Evolutionary conservation across 352 stramenopile species (phyloP).

Genomic region (Globisporangium alternatum): DNA sequence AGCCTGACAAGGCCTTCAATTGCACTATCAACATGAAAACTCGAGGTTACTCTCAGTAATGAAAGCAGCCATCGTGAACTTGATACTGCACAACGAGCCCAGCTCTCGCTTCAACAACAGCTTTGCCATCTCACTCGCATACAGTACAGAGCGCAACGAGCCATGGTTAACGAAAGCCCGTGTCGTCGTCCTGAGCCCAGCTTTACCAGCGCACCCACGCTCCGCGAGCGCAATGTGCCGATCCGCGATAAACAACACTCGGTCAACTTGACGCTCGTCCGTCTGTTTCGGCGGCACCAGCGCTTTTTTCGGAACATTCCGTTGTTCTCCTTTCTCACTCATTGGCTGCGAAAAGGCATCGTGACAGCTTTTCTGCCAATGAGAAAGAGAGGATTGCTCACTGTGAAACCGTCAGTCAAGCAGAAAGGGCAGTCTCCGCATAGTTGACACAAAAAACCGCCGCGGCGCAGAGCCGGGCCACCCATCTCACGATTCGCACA

Average conservation of each 20-base stretch:
- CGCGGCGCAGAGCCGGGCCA: background rate
- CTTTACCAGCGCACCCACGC: too few relatives aligned
- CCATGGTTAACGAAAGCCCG: background rate
- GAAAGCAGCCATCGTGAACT: too few relatives aligned
- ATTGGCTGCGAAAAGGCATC: too few relatives aligned
- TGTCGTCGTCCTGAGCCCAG: too few relatives aligned
- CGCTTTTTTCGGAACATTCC: constrained; percentile 10
- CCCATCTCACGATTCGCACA: constrained; percentile 4
- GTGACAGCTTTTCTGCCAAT: background rate
- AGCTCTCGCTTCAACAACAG: background rate
- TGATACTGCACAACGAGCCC: background rate
- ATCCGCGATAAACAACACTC: constrained; percentile 3
- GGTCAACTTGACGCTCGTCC: background rate
- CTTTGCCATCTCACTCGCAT: background rate
- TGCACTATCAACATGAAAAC: too few relatives aligned
- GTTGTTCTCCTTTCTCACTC: background rate
- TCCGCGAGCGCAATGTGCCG: background rate
- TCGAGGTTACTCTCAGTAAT: too few relatives aligned
- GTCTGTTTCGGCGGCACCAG: constrained; percentile 10
- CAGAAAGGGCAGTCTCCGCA: constrained; percentile 2
- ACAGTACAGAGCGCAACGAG: background rate
- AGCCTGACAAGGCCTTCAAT: too few relatives aligned
- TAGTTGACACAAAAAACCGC: constrained; percentile 5
- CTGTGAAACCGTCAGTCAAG: background rate
- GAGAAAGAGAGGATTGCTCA: background rate